Evolutionary conservation across 208 protist species (phyloP).

Genomic region (Phytomonas sp.): DNA sequence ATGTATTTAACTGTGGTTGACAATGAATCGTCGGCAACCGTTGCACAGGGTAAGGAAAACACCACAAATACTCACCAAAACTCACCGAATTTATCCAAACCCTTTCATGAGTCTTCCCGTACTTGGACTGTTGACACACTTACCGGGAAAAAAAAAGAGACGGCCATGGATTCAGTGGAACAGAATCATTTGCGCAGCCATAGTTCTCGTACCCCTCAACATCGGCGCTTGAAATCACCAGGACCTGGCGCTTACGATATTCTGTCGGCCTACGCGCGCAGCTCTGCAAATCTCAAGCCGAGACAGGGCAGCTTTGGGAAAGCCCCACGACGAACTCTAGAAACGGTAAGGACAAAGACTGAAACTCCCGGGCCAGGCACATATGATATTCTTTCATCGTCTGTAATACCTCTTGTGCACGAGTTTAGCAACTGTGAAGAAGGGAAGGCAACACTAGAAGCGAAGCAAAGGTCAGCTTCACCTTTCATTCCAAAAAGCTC

Average conservation of each 20-base stretch:
- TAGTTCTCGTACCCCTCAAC: slow-evolving; percentile 14
- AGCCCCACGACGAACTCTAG: not conserved
- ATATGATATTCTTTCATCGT: slow-evolving; percentile 18
- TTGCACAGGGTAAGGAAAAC: not conserved
- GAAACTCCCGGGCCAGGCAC: slow-evolving; percentile 20
- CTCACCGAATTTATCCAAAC: not conserved
- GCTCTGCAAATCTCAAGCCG: slow-evolving; percentile 13
- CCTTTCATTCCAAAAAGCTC: not conserved
- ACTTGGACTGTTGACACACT: not conserved
- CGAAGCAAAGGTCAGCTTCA: not conserved
- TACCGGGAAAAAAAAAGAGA: not conserved
- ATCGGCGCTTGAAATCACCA: slow-evolving; percentile 17
- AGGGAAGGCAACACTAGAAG: not conserved
- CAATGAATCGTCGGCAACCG: not conserved
- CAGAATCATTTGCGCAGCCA: not conserved
- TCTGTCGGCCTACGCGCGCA: slow-evolving; percentile 23
- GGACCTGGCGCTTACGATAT: slow-evolving; percentile 59
- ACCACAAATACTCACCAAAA: not conserved
- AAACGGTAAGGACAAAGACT: not conserved
- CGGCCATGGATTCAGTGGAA: not conserved
- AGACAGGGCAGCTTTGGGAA: not conserved
- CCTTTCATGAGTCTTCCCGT: not conserved
- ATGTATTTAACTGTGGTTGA: not conserved
- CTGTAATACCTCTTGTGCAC: not conserved
- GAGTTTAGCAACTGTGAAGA: not conserved